These are phyloP conservation scores for Flaveria sonorensis DNA, from an alignment of 129 eudicot genomes.

Conservation along the genomic window DNA sequence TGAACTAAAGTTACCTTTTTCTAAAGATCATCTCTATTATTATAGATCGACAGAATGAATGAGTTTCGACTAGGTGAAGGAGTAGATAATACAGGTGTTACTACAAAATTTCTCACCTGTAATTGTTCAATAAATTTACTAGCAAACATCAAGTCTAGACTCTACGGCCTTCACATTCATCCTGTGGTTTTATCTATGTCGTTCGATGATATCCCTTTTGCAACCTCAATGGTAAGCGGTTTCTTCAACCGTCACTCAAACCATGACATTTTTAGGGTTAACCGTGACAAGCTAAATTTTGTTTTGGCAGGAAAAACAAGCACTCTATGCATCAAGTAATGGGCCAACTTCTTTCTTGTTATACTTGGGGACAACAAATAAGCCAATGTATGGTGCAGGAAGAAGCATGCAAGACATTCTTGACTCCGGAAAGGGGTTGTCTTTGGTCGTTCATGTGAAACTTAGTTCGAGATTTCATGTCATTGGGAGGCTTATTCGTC, in stretches of 20 bases:
- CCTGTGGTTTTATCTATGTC: conserved; percentile 48
- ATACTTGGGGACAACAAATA: conserved; percentile 54
- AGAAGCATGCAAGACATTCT: conserved; percentile 81
- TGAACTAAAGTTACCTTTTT: too few relatives aligned
- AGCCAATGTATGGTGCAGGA: conserved; percentile 89
- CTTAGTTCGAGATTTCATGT: conserved; percentile 57
- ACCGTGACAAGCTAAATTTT: conserved; percentile 6
- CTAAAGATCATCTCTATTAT: not conserved
- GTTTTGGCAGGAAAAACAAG: conserved; percentile 38
- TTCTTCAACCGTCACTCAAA: not conserved
- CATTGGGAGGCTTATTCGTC: conserved; percentile 53
- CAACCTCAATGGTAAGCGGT: conserved; percentile 54
- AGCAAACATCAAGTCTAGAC: conserved; percentile 67
- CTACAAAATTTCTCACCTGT: conserved; percentile 58
- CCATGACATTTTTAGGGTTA: not conserved
- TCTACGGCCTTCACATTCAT: conserved; percentile 70
- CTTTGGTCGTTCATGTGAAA: conserved; percentile 41
- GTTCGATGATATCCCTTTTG: conserved; percentile 54
- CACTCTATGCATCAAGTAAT: conserved; percentile 52
- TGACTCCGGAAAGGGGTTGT: conserved; percentile 58
- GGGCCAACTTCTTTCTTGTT: conserved; percentile 43
- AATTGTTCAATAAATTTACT: conserved; percentile 51
- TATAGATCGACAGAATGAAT: conserved; percentile 45
- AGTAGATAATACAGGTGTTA: conserved; percentile 71
- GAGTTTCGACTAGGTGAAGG: conserved; percentile 70